phyloP scores from a whole-genome alignment of 768 basidiomycete genomes.

The Calocera cornea region DNA sequence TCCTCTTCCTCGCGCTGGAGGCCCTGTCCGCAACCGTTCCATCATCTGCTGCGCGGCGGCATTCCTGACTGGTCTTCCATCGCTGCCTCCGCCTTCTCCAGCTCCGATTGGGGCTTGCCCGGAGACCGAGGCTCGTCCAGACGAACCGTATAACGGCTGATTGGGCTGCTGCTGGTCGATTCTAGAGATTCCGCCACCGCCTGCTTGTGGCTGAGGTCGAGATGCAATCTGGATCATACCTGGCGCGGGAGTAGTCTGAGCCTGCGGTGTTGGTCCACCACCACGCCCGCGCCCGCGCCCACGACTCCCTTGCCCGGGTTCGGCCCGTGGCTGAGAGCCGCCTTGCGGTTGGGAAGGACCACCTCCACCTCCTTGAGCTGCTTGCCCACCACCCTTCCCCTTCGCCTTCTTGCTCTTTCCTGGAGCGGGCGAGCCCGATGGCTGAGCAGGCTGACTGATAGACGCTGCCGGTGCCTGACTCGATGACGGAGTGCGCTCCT shows the following conservation, averaged over 20 bases:
- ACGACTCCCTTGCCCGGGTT: not conserved
- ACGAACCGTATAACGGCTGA: not conserved
- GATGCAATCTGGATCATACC: not conserved
- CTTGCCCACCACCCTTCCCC: not conserved
- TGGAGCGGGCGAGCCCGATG: not conserved
- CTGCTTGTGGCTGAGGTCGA: not conserved
- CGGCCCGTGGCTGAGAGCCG: not conserved
- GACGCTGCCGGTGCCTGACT: not conserved
- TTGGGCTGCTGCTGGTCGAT: not conserved
- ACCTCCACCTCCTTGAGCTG: not conserved
- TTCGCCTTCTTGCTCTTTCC: not conserved
- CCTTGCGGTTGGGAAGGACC: not conserved
- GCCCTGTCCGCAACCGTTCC: not conserved
- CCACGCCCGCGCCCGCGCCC: not conserved
- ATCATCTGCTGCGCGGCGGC: not conserved
- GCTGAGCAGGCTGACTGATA: not conserved
- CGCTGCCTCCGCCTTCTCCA: not conserved
- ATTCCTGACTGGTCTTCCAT: not conserved
- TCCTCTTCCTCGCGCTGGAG: not conserved
- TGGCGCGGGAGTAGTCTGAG: not conserved
- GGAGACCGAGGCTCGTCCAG: not conserved
- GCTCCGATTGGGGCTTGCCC: not conserved
- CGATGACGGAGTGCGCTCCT: not conserved
- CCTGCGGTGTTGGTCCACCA: not conserved
- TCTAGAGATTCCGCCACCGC: not conserved